These are phyloP conservation scores for Xylaria sp. DNA, from an alignment of 2,329 filamentous ascomycete genomes.

Conservation along the genomic window DNA sequence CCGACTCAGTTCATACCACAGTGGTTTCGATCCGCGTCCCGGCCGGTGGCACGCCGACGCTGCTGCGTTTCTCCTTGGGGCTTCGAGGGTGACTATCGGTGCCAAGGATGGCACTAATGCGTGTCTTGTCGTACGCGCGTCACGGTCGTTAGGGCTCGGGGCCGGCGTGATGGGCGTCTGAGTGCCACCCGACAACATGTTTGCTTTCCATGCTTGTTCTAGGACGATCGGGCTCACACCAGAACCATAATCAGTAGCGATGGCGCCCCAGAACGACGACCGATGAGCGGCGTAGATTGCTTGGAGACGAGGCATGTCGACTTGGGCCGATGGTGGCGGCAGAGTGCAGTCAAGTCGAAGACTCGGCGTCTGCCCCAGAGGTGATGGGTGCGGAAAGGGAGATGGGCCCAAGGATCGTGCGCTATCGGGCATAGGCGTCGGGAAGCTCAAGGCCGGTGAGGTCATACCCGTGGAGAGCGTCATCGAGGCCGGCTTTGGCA, in stretches of 20 bases:
- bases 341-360: constrained; percentile 66
- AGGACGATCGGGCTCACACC: constrained; percentile 66
- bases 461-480: constrained; percentile 47
- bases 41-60: constrained; percentile 43
- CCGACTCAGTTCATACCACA: not conserved
- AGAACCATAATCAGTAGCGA: constrained; percentile 74
- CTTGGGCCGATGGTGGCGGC: constrained; percentile 50
- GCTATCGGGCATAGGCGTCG: constrained; percentile 49
- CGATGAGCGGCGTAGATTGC: constrained; percentile 74
- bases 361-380: constrained; percentile 48
- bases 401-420: constrained; percentile 51
- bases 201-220: constrained; percentile 72
- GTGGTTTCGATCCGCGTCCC: not conserved
- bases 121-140: constrained; percentile 59
- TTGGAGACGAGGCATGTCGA: constrained; percentile 70
- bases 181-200: constrained; percentile 48
- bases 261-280: constrained; percentile 72
- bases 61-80: constrained; percentile 57
- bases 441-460: constrained; percentile 48
- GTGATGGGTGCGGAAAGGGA: constrained; percentile 50
- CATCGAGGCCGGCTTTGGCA: constrained; percentile 68
- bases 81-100: constrained; percentile 64
- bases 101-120: constrained; percentile 67
- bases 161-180: constrained; percentile 58
- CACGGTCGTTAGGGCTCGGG: constrained; percentile 57